phyloP scores from a whole-genome alignment of 208 protist genomes.

The Zelonia costaricensis region DNA sequence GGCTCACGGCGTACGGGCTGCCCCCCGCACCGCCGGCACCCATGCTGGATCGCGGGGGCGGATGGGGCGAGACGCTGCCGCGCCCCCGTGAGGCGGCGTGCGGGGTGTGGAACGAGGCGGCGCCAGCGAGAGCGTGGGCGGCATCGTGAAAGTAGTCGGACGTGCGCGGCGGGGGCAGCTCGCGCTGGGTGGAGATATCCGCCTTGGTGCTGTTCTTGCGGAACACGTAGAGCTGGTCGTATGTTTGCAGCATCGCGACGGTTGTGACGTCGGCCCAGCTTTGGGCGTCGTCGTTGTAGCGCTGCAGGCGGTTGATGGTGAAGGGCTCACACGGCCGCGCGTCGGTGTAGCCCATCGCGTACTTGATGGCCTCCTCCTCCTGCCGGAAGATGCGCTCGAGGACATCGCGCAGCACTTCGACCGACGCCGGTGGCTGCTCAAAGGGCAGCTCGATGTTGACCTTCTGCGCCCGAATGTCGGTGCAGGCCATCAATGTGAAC shows the following conservation, averaged over 20 bases:
- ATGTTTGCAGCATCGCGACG: conserved; percentile 42
- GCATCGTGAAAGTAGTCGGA: conserved; percentile 41
- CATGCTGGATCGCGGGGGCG: neutral
- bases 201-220: conserved; percentile 73
- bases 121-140: neutral
- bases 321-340: conserved; percentile 71
- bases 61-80: conserved; percentile 7
- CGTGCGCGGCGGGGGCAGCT: conserved; percentile 62
- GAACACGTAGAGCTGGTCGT: conserved; percentile 86
- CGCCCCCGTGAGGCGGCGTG: neutral
- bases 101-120: neutral
- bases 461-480: conserved; percentile 73
- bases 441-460: conserved; percentile 83
- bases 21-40: neutral
- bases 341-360: conserved; percentile 30
- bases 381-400: conserved; percentile 64
- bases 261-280: conserved; percentile 54
- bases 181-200: conserved; percentile 73
- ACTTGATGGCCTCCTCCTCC: conserved; percentile 69
- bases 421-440: conserved; percentile 38
- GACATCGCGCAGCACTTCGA: conserved; percentile 48
- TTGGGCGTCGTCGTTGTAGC: conserved; percentile 74
- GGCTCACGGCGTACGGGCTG: conserved; percentile 9
- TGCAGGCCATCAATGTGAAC: conserved; percentile 67
- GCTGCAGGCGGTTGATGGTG: conserved; percentile 63